A percentile compares a stretch with the other conserved stretches of the same genome.
phyloP scores from a whole-genome alignment of 805 yeast genomes.

The Candida orba region DNA sequence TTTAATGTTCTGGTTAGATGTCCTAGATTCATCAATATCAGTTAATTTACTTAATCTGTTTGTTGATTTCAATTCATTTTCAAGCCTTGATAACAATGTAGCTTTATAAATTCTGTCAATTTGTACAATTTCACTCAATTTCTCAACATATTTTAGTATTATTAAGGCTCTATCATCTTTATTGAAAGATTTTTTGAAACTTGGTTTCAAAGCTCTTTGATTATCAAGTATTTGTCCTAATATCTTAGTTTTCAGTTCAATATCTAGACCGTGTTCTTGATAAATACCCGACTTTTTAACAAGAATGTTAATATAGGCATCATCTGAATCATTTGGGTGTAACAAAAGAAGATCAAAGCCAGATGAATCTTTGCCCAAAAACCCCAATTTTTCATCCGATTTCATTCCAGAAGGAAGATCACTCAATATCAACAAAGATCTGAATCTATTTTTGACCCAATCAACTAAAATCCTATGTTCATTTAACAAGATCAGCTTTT shows the following conservation, averaged over 20 bases:
- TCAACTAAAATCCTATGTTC: constrained; percentile 62
- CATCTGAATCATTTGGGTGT: constrained; percentile 33
- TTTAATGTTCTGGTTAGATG: background rate
- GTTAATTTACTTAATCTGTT: background rate
- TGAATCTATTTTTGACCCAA: constrained; percentile 58
- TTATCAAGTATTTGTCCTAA: constrained; percentile 28
- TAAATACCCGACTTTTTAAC: constrained; percentile 47
- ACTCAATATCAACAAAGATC: constrained; percentile 51
- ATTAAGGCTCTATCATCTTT: constrained; percentile 38
- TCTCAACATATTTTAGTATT: constrained; percentile 40
- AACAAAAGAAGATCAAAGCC: constrained; percentile 32
- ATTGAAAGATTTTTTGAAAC: constrained; percentile 21
- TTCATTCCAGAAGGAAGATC: constrained; percentile 34
- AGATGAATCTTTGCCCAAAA: constrained; percentile 10
- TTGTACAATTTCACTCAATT: constrained; percentile 55
- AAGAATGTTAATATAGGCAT: constrained; percentile 34
- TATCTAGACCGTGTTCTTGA: constrained; percentile 43
- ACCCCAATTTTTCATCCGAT: constrained; percentile 9
- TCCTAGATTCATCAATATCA: constrained; percentile 1
- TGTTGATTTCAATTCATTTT: constrained; percentile 1
- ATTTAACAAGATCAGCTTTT: constrained; percentile 37
- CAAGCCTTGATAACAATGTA: constrained; percentile 17
- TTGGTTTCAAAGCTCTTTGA: constrained; percentile 22
- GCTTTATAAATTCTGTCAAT: constrained; percentile 58
- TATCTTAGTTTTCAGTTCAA: constrained; percentile 32